Conservation (phyloP, 1,139 yeast genomes). For the Debaryomycetaceae sp. region DNA sequence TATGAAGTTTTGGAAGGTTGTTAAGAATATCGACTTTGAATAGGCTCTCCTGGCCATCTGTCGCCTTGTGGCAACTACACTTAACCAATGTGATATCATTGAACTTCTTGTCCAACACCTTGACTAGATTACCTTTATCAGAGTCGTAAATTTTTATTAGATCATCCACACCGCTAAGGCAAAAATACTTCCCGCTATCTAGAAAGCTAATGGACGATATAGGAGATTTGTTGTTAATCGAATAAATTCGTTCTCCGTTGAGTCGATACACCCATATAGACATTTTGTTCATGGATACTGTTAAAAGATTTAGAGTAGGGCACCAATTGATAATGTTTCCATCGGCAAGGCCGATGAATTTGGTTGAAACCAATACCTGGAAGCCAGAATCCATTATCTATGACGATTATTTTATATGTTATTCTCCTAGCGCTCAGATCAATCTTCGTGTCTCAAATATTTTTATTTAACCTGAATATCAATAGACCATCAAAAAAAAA, state of each 20-base stretch:
- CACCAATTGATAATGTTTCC: conserved; percentile 49
- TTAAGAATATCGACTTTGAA: conserved; percentile 24
- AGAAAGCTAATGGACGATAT: conserved; percentile 35
- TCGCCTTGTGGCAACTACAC: conserved; percentile 16
- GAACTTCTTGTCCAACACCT: conserved; percentile 16
- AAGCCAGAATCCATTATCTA: not conserved
- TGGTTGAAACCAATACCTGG: conserved; percentile 8
- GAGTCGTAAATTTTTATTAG: conserved; percentile 47
- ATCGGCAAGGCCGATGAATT: conserved; percentile 38
- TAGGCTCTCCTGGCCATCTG: conserved; percentile 5
- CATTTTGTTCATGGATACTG: conserved; percentile 45
- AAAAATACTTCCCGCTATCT: conserved; percentile 38
- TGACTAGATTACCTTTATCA: conserved; percentile 42
- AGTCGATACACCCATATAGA: conserved; percentile 52
- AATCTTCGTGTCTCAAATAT: not conserved
- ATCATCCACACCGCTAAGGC: conserved; percentile 44
- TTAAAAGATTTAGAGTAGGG: conserved; percentile 53
- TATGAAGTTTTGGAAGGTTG: conserved; percentile 23
- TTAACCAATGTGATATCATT: conserved; percentile 19
- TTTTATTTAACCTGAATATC: no score
- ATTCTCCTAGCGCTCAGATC: not conserved
- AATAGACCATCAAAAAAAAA: no score
- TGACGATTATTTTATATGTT: not conserved
- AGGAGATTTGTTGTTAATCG: conserved; percentile 35
- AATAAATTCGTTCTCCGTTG: conserved; percentile 56